A percentile compares a stretch with the other conserved stretches of the same genome.
phyloP scores from a whole-genome alignment of 257 asterid species.

The Sherardia arvensis region DNA sequence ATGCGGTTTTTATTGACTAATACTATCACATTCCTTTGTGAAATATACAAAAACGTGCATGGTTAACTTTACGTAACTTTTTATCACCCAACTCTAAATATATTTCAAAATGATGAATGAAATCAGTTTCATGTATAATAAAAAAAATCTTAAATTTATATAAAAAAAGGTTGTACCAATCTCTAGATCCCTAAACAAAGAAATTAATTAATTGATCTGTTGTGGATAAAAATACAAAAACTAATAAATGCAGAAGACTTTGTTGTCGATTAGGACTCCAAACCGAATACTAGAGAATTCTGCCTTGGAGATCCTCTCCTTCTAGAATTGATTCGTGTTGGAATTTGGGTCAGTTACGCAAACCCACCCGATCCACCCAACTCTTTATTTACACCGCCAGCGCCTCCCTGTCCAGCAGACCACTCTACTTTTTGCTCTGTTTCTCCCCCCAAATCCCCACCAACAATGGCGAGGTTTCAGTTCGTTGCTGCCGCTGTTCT shows the following conservation, averaged over 20 bases:
- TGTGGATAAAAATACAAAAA: not conserved
- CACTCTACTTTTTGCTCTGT: not conserved
- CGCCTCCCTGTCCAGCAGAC: not conserved
- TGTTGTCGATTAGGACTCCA: not conserved
- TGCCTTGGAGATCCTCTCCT: not conserved
- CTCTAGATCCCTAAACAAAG: not conserved
- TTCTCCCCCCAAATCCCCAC: not conserved
- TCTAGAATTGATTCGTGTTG: not conserved
- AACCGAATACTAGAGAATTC: not conserved
- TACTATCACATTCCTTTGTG: no score
- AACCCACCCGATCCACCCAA: not conserved
- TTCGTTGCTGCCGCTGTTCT: constrained; percentile 5
- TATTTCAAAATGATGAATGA: no score
- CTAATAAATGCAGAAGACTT: not conserved
- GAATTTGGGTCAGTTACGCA: not conserved
- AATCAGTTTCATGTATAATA: no score
- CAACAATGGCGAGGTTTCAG: constrained; percentile 23
- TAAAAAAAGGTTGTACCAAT: no score
- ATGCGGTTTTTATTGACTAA: no score
- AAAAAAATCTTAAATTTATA: no score
- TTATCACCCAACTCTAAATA: no score
- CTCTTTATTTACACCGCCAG: not conserved
- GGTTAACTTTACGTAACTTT: no score
- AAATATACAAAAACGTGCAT: no score
- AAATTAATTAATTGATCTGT: not conserved